Base-by-base conservation (phyloP, 768 basidiomycete species). In the Auriscalpium orientale region DNA sequence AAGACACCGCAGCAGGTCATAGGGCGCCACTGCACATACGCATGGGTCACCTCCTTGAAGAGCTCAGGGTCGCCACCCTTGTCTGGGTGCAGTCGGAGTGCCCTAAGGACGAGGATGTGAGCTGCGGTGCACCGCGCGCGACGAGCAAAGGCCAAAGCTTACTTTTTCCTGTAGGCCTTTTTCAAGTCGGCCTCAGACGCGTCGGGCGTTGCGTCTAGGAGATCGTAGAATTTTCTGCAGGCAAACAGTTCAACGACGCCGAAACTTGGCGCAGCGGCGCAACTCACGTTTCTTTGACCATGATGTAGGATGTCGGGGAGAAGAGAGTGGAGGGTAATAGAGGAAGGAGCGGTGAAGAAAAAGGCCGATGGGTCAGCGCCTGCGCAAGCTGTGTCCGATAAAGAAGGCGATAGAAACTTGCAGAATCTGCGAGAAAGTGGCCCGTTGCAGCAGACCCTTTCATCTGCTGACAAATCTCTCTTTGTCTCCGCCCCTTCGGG, bases 21-120 rank as follows among this genome's bases (percentile, higher is more conserved):
- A 37, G 51, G n/a, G 52, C 49, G 50, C 54, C 37, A 56, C 56
- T 56, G 21, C n/a, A 79, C 91, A 59, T 78, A 93, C 88, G 91
- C 91, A 75, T 93, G 91, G 10, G 91, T 95, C 38, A 98, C 89
- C 69, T 98, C 92, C 69, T 98, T 98, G 85, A 98, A 98, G 53
- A 89, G 71, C 71, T 98, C 95, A 22, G 93, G 93, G 65, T 97
- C 95, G 56, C 94, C 94, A 48, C 94, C 93, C 73, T 95, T 95
- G 79, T 94, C 91, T 20, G 91, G 91, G 68, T 94, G 91, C 61
- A 92, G 72, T 56, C 87, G 82, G 51, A 94, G 71, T 10, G 91
- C 91, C 71, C 91, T 94, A 28, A 56, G 44, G 18, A 53, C 53
- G 62, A 51, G 21, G 51, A 38, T 56, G 57, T 9, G 20, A 59